Conservation (phyloP, 257 asterid genomes). For the Jaltomata sinuosa region DNA sequence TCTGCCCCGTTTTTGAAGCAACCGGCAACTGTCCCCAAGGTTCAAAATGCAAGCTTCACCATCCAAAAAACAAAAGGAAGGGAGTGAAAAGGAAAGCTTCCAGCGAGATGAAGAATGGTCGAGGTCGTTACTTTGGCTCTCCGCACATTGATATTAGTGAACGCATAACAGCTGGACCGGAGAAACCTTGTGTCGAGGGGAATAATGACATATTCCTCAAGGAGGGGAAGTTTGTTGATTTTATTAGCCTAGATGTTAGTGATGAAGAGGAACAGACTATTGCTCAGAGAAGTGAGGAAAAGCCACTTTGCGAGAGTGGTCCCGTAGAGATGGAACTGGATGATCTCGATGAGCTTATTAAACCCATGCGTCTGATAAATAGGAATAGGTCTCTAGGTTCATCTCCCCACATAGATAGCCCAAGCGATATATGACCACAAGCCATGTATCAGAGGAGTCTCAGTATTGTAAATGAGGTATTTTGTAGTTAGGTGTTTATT, state of each 20-base stretch:
- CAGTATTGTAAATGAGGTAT: conserved; percentile 1
- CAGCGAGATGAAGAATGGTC: conserved; percentile 35
- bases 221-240: conserved; percentile 54
- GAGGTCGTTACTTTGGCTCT: conserved; percentile 85
- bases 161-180: conserved; percentile 13
- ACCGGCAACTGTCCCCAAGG: conserved; percentile 64
- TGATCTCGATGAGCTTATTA: conserved; percentile 23
- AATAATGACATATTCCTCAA: conserved; percentile 22
- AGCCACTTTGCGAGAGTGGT: conserved; percentile 4
- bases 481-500: background rate
- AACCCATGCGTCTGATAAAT: conserved; percentile 23
- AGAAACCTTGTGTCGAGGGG: conserved; percentile 24
- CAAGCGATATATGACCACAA: conserved; percentile 3
- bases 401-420: conserved; percentile 15
- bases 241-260: conserved; percentile 50
- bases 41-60: conserved; percentile 90
- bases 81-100: conserved; percentile 37
- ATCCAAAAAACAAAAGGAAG: conserved; percentile 57
- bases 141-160: conserved; percentile 31
- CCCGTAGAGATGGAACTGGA: conserved; percentile 10
- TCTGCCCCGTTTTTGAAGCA: conserved; percentile 72
- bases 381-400: conserved; percentile 8
- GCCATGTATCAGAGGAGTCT: conserved; percentile 5
- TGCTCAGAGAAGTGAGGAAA: conserved; percentile 8
- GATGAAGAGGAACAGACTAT: conserved; percentile 20